phyloP scores from a whole-genome alignment of 2,329 filamentous ascomycete genomes.

The Plenodomus lindquistii region DNA sequence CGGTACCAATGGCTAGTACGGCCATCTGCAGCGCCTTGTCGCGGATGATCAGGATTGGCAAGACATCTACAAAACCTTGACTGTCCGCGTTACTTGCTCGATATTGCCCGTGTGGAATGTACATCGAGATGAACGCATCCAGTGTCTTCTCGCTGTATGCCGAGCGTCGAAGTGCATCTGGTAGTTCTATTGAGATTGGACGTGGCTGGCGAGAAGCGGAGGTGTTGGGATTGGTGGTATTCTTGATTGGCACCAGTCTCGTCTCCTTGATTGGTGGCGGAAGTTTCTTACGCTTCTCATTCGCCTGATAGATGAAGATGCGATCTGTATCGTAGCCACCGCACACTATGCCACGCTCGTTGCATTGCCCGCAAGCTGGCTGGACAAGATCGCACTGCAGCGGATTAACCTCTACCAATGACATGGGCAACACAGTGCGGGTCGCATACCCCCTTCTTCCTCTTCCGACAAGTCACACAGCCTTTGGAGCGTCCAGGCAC shows the following conservation, averaged over 20 bases:
- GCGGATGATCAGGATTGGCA: constrained; percentile 21
- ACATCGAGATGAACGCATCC: constrained; percentile 26
- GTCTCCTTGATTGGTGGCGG: not conserved
- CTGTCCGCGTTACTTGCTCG: constrained; percentile 8
- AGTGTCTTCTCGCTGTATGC: constrained; percentile 28
- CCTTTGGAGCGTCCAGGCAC: constrained; percentile 40
- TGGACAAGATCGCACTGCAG: constrained; percentile 64
- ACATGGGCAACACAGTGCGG: not conserved
- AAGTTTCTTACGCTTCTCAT: not conserved
- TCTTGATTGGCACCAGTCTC: not conserved
- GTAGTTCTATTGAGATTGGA: constrained; percentile 12
- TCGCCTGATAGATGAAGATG: constrained; percentile 58
- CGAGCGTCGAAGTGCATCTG: constrained; percentile 18
- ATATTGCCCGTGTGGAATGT: constrained; percentile 14
- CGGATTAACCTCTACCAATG: constrained; percentile 1
- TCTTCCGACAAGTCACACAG: constrained; percentile 34
- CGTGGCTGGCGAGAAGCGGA: constrained; percentile 4
- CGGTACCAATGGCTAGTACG: constrained; percentile 28
- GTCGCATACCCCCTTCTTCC: constrained; percentile 60
- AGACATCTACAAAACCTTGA: constrained; percentile 16
- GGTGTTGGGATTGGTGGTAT: not conserved
- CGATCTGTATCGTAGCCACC: constrained; percentile 67
- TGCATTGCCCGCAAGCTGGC: constrained; percentile 65
- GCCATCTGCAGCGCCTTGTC: constrained; percentile 31
- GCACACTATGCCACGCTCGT: constrained; percentile 60